Evolutionary conservation across 2,329 filamentous ascomycete genomes (phyloP).

Genomic region (Talaromyces funiculosus): DNA sequence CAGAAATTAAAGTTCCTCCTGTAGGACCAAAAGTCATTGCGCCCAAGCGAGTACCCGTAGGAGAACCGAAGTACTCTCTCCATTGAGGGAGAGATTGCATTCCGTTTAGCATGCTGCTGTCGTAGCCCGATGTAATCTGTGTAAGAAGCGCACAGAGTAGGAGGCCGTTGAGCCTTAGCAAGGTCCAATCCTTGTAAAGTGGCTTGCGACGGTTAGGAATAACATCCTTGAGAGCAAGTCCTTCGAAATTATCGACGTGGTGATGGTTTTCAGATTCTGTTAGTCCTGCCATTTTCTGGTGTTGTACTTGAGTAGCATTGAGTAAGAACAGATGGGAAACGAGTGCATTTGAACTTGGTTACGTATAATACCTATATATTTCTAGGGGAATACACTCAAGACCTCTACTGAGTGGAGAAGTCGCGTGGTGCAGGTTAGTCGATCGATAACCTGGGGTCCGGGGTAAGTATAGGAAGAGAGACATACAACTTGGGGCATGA

Average conservation of each 20-base stretch:
- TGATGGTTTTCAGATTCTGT: background rate
- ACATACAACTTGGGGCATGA: too few species aligned
- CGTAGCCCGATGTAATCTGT: constrained; percentile 41
- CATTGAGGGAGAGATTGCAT: constrained; percentile 40
- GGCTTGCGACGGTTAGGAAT: constrained; percentile 12
- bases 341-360: background rate
- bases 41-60: constrained; percentile 38
- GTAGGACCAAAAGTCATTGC: constrained; percentile 41
- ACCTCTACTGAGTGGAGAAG: background rate
- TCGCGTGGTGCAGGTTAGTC: background rate
- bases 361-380: background rate
- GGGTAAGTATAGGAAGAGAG: background rate
- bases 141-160: constrained; percentile 20
- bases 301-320: background rate
- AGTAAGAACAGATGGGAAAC: background rate
- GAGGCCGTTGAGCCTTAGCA: constrained; percentile 18
- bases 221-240: constrained; percentile 9
- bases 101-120: constrained; percentile 45
- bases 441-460: background rate
- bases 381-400: background rate
- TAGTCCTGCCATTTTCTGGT: background rate
- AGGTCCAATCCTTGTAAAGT: constrained; percentile 11
- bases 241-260: background rate
- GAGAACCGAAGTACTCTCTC: constrained; percentile 39
- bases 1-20: constrained; percentile 28